Percentiles rank a stretch among this genome's conserved stretches.
Evolutionary conservation across 2,329 filamentous ascomycete genomes (phyloP).

Genomic region (Ophiostoma tasmaniense): DNA sequence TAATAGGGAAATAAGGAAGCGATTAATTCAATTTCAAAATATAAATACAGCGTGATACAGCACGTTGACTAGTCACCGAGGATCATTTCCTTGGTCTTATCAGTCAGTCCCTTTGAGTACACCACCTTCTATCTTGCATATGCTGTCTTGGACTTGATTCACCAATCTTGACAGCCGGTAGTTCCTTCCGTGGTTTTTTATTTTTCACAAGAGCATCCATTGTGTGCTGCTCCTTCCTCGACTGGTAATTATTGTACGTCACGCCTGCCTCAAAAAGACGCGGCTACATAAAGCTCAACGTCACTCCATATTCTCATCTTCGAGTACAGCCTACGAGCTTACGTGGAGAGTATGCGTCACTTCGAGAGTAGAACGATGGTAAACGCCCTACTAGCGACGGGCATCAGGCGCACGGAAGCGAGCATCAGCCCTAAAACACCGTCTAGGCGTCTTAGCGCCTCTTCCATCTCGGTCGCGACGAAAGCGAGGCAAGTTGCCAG

Average conservation of each 20-base stretch:
- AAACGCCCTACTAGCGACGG: not conserved
- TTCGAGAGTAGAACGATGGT: not conserved
- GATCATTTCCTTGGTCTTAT: slow-evolving; percentile 5
- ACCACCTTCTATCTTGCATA: not conserved
- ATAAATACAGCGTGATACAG: not conserved
- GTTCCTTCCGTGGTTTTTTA: not conserved
- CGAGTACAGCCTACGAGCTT: not conserved
- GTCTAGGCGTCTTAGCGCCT: not conserved
- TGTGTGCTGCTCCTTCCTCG: not conserved
- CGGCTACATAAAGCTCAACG: not conserved
- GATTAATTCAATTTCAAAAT: not conserved
- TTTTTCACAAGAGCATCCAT: not conserved
- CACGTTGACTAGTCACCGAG: not conserved
- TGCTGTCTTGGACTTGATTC: slow-evolving; percentile 3
- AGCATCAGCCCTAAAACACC: not conserved
- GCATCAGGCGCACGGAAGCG: not conserved
- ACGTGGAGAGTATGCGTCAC: slow-evolving; percentile 3
- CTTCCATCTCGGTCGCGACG: not conserved
- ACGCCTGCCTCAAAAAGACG: not conserved
- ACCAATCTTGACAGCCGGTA: not conserved
- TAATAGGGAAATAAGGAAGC: not conserved
- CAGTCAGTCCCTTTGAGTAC: not conserved
- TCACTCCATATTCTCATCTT: not conserved
- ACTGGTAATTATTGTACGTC: not conserved
- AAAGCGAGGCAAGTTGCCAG: not conserved